phyloP scores from a whole-genome alignment of 345 rosid genomes.

The Citrus glauca region DNA sequence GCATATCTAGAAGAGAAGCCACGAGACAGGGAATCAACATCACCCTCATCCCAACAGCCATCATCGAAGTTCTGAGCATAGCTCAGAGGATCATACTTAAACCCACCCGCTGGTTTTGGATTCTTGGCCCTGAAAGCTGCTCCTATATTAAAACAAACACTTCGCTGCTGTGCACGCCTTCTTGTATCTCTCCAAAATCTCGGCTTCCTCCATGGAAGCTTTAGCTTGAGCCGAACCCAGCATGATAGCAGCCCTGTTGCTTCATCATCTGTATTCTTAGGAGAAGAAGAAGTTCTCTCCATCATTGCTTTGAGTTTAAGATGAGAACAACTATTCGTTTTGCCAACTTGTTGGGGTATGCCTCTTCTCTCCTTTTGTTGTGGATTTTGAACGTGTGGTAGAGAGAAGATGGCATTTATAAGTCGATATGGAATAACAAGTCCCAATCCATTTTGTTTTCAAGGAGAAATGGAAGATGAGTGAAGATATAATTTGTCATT shows the following conservation, averaged over 20 bases:
- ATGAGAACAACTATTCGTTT: constrained; percentile 3
- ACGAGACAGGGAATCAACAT: constrained; percentile 14
- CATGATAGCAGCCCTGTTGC: constrained; percentile 27
- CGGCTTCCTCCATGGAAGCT: constrained; percentile 34
- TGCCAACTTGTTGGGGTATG: constrained; percentile 6
- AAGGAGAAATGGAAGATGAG: background rate
- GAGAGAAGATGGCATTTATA: constrained; percentile 6
- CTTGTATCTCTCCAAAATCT: constrained; percentile 8
- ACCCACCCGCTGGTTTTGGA: constrained; percentile 29
- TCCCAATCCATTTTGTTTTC: background rate
- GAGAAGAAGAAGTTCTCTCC: constrained; percentile 18
- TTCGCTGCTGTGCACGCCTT: background rate
- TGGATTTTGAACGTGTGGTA: constrained; percentile 37
- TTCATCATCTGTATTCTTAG: constrained; percentile 16
- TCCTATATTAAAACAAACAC: constrained; percentile 10
- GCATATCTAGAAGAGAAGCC: constrained; percentile 43
- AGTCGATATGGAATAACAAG: background rate
- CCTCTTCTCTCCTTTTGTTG: background rate
- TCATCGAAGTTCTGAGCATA: constrained; percentile 55
- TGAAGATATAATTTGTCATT: background rate
- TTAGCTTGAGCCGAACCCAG: constrained; percentile 42
- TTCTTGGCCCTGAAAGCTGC: constrained; percentile 13
- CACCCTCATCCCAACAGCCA: constrained; percentile 27
- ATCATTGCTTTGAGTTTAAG: constrained; percentile 1
- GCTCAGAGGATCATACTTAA: constrained; percentile 42